These are phyloP conservation scores for Ensete ventricosum DNA, from an alignment of 176 grass and related monocot genomes.

Conservation along the genomic window DNA sequence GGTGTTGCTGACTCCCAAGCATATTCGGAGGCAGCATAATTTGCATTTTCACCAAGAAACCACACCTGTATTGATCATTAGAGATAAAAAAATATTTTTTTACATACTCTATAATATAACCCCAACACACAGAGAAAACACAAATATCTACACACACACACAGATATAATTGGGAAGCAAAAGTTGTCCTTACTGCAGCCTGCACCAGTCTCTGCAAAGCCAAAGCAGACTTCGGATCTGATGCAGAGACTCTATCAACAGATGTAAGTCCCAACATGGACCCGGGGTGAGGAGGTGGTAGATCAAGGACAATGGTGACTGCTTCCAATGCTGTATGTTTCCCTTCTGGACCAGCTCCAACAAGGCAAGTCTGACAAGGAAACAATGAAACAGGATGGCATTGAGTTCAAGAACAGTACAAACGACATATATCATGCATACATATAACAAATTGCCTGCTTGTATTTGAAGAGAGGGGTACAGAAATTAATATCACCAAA, in stretches of 20 bases:
- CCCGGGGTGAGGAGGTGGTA: conserved; percentile 93
- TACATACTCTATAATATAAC: not conserved
- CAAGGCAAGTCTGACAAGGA: conserved; percentile 77
- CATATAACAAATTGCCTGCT: too few species aligned
- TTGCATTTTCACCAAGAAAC: conserved; percentile 99
- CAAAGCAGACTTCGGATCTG: conserved; percentile 95
- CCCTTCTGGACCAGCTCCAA: conserved; percentile 97
- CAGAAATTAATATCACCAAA: too few species aligned
- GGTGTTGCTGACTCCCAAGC: conserved; percentile 95
- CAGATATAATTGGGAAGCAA: conserved; percentile 11
- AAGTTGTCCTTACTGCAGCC: conserved; percentile 72
- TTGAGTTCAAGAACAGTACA: not conserved
- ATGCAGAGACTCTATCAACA: conserved; percentile 91
- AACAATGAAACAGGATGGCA: not conserved
- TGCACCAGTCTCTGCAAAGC: conserved; percentile 98
- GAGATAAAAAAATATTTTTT: not conserved
- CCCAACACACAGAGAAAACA: not conserved
- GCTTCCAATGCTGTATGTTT: conserved; percentile 98
- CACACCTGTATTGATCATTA: conserved; percentile 51
- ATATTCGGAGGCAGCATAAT: conserved; percentile 99
- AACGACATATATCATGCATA: not conserved
- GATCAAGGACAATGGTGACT: conserved; percentile 96
- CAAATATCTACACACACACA: not conserved
- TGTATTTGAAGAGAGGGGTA: too few species aligned
- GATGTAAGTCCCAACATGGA: conserved; percentile 70